These are phyloP conservation scores for Capillidium rhysosporum DNA, from an alignment of 371 early-diverging fungal genomes.

Conservation along the genomic window DNA sequence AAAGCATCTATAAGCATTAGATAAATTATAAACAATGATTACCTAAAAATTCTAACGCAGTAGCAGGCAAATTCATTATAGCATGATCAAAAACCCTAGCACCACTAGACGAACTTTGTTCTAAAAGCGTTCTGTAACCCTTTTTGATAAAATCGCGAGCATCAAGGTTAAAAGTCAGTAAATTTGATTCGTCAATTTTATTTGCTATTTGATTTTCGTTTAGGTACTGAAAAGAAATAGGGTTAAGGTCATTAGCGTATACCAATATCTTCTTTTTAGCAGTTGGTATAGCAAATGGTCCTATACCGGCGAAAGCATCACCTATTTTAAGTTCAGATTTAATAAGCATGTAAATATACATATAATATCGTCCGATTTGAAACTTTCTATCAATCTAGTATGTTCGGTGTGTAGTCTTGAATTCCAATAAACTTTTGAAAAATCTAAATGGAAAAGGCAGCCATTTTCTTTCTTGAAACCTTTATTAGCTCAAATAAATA, in stretches of 20 bases:
- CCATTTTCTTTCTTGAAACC: conserved; percentile 51
- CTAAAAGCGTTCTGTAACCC: conserved; percentile 29
- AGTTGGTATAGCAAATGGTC: conserved; percentile 95
- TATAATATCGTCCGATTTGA: conserved; percentile 51
- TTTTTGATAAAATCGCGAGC: conserved; percentile 74
- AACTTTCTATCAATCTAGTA: conserved; percentile 60
- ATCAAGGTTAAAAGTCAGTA: conserved; percentile 71
- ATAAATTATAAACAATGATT: conserved; percentile 4
- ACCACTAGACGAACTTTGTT: neutral
- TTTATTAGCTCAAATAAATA: neutral
- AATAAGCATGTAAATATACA: conserved; percentile 21
- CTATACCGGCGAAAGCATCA: conserved; percentile 97
- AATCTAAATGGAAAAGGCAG: conserved; percentile 85
- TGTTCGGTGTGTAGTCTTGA: conserved; percentile 94
- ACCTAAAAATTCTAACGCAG: conserved; percentile 87
- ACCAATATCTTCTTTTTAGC: conserved; percentile 68
- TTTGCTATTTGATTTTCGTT: conserved; percentile 61
- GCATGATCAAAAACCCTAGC: conserved; percentile 78
- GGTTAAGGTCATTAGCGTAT: conserved; percentile 97
- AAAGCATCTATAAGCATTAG: conserved; percentile 31
- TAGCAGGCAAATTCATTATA: conserved; percentile 95
- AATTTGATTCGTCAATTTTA: conserved; percentile 36
- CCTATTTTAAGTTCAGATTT: conserved; percentile 14
- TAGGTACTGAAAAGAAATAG: conserved; percentile 64
- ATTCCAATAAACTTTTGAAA: conserved; percentile 98